Percentiles rank a stretch among this genome's conserved stretches.
phyloP scores from a whole-genome alignment of 2,329 filamentous ascomycete genomes.

The Remersonia thermophila region DNA sequence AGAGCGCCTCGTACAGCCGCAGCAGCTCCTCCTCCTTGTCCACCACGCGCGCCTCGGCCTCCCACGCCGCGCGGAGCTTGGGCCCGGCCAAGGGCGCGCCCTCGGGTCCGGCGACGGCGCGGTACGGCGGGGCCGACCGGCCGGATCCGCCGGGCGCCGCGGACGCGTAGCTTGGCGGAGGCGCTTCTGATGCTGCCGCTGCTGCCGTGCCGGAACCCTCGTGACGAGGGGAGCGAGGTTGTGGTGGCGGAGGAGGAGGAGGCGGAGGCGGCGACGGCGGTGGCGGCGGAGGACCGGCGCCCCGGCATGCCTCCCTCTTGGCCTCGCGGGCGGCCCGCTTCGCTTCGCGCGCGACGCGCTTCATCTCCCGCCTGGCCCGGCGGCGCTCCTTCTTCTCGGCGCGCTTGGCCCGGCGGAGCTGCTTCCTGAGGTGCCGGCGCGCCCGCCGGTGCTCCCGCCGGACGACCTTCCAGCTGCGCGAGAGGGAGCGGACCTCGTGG shows the following conservation, averaged over 20 bases:
- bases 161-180: constrained; percentile 8
- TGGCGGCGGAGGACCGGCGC: background rate
- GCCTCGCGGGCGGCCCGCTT: constrained; percentile 6
- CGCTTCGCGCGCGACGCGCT: constrained; percentile 13
- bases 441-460: constrained; percentile 25
- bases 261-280: background rate
- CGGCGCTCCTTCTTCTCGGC: constrained; percentile 20
- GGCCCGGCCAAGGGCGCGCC: constrained; percentile 19
- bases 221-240: background rate
- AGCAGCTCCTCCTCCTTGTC: constrained; percentile 20
- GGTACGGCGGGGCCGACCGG: too few relatives aligned
- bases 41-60: constrained; percentile 24
- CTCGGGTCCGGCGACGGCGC: constrained; percentile 10
- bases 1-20: constrained; percentile 16
- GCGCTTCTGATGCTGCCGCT: too few relatives aligned
- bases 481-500: constrained; percentile 28
- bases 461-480: too few relatives aligned
- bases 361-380: constrained; percentile 15
- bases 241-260: background rate
- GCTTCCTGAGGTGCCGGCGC: constrained; percentile 31
- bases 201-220: background rate
- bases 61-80: constrained; percentile 26
- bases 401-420: constrained; percentile 23
- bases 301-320: background rate
- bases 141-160: constrained; percentile 28